These are phyloP conservation scores for Scedosporium aurantiacum DNA, from an alignment of 2,329 filamentous ascomycete genomes.

Conservation along the genomic window DNA sequence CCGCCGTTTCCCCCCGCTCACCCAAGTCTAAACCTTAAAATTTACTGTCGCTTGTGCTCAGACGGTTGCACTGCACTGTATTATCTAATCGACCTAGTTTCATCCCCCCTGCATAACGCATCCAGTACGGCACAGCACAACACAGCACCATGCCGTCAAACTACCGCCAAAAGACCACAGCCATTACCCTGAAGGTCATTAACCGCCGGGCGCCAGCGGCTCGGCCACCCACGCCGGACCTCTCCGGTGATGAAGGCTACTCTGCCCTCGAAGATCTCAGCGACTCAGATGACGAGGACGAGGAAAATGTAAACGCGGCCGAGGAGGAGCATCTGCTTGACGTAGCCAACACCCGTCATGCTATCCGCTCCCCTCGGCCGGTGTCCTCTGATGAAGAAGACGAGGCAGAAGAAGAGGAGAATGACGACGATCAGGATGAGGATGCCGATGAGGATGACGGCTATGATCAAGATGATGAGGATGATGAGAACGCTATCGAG, in stretches of 20 bases:
- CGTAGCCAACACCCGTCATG: conserved; percentile 27
- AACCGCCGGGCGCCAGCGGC: conserved; percentile 37
- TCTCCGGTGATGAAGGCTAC: conserved; percentile 61
- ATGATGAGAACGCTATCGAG: conserved; percentile 20
- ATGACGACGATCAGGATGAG: conserved; percentile 24
- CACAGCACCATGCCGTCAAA: conserved; percentile 41
- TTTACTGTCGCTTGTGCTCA: not conserved
- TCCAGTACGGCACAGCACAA: too few species aligned
- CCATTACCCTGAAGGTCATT: conserved; percentile 30
- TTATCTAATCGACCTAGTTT: conserved; percentile 4
- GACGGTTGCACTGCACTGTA: not conserved
- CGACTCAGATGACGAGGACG: conserved; percentile 66
- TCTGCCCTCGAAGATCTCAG: conserved; percentile 69
- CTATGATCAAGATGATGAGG: conserved; percentile 27
- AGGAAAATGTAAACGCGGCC: conserved; percentile 64
- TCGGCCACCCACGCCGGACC: conserved; percentile 40
- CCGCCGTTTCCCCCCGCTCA: conserved; percentile 2
- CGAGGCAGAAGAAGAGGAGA: conserved; percentile 25
- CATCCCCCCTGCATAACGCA: conserved; percentile 1
- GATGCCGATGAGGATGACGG: conserved; percentile 28
- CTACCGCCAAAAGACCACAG: conserved; percentile 35
- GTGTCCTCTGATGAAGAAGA: conserved; percentile 20
- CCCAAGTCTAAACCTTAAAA: not conserved
- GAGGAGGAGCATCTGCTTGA: conserved; percentile 66
- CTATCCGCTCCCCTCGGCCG: conserved; percentile 40